phyloP scores from a whole-genome alignment of 148 eudicot species.

The Diospyros lotus region DNA sequence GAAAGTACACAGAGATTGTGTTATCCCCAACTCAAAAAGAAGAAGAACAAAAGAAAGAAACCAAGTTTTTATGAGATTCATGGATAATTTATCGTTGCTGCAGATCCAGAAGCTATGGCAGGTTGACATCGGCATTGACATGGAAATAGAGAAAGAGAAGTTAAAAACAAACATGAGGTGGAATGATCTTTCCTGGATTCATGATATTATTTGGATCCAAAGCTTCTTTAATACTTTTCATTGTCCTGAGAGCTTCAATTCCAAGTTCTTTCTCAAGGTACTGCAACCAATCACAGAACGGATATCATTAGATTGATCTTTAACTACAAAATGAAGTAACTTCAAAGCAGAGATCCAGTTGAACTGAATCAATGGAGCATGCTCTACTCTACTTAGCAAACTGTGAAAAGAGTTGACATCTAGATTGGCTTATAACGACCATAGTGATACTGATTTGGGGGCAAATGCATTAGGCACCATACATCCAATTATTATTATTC shows the following conservation, averaged over 20 bases:
- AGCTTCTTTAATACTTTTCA: slow-evolving; percentile 83
- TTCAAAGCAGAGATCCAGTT: too few relatives aligned
- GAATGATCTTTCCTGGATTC: slow-evolving; percentile 97
- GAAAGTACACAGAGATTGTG: too few relatives aligned
- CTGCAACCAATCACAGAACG: slow-evolving; percentile 24
- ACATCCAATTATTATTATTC: background rate
- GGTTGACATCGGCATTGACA: background rate
- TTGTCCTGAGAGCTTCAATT: slow-evolving; percentile 74
- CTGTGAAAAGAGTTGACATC: too few relatives aligned
- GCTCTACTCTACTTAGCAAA: too few relatives aligned
- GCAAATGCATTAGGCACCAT: background rate
- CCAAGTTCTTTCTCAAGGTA: slow-evolving; percentile 93
- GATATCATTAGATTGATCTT: background rate
- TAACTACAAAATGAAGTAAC: background rate
- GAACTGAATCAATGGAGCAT: too few relatives aligned
- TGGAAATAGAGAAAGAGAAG: background rate
- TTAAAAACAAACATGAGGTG: slow-evolving; percentile 88
- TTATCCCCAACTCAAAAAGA: too few relatives aligned
- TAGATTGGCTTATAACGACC: background rate
- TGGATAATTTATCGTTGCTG: too few relatives aligned
- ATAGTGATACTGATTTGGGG: background rate
- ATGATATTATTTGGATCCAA: slow-evolving; percentile 85
- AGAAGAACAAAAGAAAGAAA: too few relatives aligned
- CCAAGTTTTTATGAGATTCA: too few relatives aligned
- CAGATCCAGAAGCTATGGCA: background rate